Conservation (phyloP, 176 grass and related monocot genomes). For the Musa troglodytarum region DNA sequence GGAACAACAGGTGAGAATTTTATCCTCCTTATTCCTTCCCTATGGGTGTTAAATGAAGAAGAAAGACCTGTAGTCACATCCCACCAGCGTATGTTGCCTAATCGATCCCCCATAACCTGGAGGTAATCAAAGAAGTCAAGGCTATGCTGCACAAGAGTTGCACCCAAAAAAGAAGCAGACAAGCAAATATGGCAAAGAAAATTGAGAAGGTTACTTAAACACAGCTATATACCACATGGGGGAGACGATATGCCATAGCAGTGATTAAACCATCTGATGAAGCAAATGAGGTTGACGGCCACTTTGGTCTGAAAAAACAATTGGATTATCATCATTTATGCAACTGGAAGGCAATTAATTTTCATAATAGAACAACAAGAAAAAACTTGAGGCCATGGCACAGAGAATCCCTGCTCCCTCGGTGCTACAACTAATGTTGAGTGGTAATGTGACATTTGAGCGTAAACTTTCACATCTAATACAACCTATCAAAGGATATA, state of each 20-base stretch:
- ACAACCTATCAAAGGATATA: neutral
- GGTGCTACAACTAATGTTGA: neutral
- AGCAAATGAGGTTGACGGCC: slow-evolving; percentile 95
- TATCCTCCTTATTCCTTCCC: slow-evolving; percentile 94
- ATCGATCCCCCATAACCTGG: slow-evolving; percentile 97
- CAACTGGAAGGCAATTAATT: neutral
- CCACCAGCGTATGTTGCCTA: slow-evolving; percentile 98
- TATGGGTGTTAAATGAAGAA: slow-evolving; percentile 97
- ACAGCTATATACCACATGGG: slow-evolving; percentile 77
- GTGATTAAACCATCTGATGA: slow-evolving; percentile 94
- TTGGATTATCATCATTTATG: slow-evolving; percentile 5
- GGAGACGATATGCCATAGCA: slow-evolving; percentile 96
- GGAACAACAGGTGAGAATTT: slow-evolving; percentile 93
- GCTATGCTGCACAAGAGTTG: neutral
- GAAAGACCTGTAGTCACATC: slow-evolving; percentile 93
- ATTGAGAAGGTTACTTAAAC: neutral
- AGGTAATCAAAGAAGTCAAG: slow-evolving; percentile 21
- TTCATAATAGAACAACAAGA: neutral
- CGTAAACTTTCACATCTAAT: neutral
- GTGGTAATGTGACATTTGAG: neutral
- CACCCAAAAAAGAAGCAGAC: neutral
- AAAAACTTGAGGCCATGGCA: neutral
- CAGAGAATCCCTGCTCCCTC: neutral
- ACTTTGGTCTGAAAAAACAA: slow-evolving; percentile 87
- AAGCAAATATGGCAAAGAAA: neutral